Evolutionary conservation across 2,329 filamentous ascomycete genomes (phyloP), one percentile per base, ranked within the genome.

Genomic region (Pseudocercospora crystallina): DNA sequence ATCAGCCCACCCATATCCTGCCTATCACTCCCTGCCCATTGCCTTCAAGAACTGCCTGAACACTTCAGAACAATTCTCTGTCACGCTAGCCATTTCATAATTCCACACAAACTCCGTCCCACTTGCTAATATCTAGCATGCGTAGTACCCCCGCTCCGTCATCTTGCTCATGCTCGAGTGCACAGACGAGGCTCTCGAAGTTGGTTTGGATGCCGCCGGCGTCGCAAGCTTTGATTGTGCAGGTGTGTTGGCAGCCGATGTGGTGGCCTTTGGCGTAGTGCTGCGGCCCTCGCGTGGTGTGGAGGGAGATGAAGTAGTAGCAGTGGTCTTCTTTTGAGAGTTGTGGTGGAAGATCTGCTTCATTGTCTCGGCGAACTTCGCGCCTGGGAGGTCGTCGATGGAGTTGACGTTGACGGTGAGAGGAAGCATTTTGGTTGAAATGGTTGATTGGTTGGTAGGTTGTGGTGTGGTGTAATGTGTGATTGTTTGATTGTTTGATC

Each of bases 321-420:
- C 14, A 34, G 10, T 37, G 9, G 30, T 17, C 29, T 35, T 44
- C 14, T 15, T 15, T 32, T 37, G 20, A 26, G 20, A 36, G 32
- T 45, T 36, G 43, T 45, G 43, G 2, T 15, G 9, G 43, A 45
- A 37, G 43, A 45, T 45, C n/a, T 33, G 32, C 33, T 45, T 45
- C 11, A 45, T 33, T 12, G 43, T 45, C 12, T 45, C 43, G 43
- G 43, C 43, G 43, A 45, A 37, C 43, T 38, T 45, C 31, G 43
- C 43, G 43, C 43, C 43, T 20, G 43, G 43, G 43, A 45, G 43
- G 9, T 45, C 43, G n/a, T 45, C 43, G 43, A 45, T 34, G 17
- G 43, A 26, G 31, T 45, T 45, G 43, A 26, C 20, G 7, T 45
- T 36, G 15, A 37, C 32, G 14, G 15, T 17, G 14, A 17, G 12